These are phyloP conservation scores for Beauveria australis DNA, from an alignment of 2,329 filamentous ascomycete species.

Conservation along the genomic window DNA sequence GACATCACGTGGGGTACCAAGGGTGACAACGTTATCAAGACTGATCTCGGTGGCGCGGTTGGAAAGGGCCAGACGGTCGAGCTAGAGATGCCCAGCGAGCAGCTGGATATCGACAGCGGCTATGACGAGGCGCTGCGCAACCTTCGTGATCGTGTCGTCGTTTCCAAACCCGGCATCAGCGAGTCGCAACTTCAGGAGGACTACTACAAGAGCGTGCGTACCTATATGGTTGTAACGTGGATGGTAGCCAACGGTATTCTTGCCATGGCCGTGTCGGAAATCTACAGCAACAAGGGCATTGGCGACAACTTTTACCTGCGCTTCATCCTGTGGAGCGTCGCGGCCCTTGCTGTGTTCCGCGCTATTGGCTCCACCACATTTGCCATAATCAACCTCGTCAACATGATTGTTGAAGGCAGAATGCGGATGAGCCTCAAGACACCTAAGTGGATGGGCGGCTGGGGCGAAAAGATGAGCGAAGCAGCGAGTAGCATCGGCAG, in stretches of 20 bases:
- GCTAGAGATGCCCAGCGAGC: conserved; percentile 94
- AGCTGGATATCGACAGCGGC: conserved; percentile 94
- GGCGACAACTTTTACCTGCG: conserved; percentile 82
- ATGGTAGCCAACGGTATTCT: conserved; percentile 87
- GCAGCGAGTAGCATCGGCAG: conserved; percentile 42
- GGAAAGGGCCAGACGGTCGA: conserved; percentile 76
- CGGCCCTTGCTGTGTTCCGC: conserved; percentile 76
- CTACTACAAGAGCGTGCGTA: conserved; percentile 94
- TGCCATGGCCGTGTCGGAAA: conserved; percentile 86
- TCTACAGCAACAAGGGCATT: conserved; percentile 64
- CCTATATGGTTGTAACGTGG: conserved; percentile 96
- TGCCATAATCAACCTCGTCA: conserved; percentile 73
- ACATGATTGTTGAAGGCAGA: conserved; percentile 79
- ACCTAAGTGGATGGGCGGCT: conserved; percentile 40
- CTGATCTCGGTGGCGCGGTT: conserved; percentile 80
- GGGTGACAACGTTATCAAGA: conserved; percentile 91
- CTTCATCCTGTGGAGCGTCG: conserved; percentile 90
- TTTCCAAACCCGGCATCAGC: conserved; percentile 50
- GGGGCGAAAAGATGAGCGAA: conserved; percentile 36
- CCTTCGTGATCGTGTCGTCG: conserved; percentile 84
- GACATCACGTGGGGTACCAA: conserved; percentile 99
- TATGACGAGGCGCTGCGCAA: conserved; percentile 97
- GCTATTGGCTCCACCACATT: conserved; percentile 76
- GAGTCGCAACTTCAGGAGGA: conserved; percentile 91
- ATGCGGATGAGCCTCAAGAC: conserved; percentile 52